Conservation (phyloP, 805 yeast species). For the Scheffersomyces lignosus region DNA sequence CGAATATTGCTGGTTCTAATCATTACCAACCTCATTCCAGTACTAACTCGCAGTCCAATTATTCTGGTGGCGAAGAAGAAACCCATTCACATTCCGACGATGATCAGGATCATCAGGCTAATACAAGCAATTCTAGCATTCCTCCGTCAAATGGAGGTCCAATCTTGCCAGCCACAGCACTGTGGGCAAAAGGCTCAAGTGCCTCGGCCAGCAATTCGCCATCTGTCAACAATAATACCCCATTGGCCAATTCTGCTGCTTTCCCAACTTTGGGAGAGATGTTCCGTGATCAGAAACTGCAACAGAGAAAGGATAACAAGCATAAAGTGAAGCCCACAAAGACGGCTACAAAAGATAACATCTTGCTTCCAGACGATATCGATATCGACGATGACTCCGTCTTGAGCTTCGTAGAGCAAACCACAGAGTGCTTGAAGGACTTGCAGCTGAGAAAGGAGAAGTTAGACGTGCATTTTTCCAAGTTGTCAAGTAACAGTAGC, state of each 20-base stretch:
- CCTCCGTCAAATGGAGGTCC: conserved; percentile 23
- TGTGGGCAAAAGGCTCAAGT: conserved; percentile 50
- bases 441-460: conserved; percentile 37
- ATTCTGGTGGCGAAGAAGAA: conserved; percentile 12
- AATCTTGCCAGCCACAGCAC: conserved; percentile 69
- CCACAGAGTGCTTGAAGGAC: conserved; percentile 41
- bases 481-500: conserved; percentile 19
- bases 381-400: conserved; percentile 49
- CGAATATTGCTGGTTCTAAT: conserved; percentile 18
- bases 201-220: conserved; percentile 37
- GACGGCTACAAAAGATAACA: conserved; percentile 27
- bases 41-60: conserved; percentile 1
- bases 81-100: conserved; percentile 3
- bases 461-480: conserved; percentile 40
- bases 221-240: conserved; percentile 30
- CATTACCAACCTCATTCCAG: background rate
- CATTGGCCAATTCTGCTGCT: conserved; percentile 50
- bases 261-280: conserved; percentile 61
- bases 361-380: conserved; percentile 47
- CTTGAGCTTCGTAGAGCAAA: conserved; percentile 47
- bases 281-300: conserved; percentile 37
- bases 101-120: conserved; percentile 3
- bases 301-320: conserved; percentile 29
- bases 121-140: background rate
- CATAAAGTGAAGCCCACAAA: conserved; percentile 27